These are phyloP conservation scores for Physcomitrium patens DNA, from an alignment of 225 moss, liverwort and hornwort genomes.

Conservation along the genomic window DNA sequence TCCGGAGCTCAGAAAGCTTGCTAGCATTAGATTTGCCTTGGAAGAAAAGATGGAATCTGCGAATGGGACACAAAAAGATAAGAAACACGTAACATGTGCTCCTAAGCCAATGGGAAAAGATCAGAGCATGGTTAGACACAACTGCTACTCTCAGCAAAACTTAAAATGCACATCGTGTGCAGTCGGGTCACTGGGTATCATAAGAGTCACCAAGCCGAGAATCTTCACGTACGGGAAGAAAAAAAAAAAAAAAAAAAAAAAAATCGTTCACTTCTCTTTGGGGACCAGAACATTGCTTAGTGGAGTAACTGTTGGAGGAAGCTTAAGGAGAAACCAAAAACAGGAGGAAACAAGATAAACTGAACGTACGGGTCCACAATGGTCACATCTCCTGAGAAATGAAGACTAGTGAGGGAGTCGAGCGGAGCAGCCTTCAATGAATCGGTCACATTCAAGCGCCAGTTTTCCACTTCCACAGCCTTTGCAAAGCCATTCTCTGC, in stretches of 20 bases:
- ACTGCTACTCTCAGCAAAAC: no score
- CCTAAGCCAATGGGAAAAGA: no score
- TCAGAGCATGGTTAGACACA: no score
- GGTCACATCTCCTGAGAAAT: conserved; percentile 57
- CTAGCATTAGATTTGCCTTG: conserved; percentile 33
- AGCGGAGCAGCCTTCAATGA: conserved; percentile 39
- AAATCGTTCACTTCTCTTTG: no score
- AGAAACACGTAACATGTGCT: not conserved
- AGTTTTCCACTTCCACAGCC: conserved; percentile 39
- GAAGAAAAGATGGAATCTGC: conserved; percentile 52
- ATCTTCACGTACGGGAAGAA: no score
- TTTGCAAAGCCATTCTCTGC: conserved; percentile 36
- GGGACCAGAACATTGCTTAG: not conserved
- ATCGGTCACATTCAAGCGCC: conserved; percentile 38
- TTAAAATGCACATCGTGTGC: no score
- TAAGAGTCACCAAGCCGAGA: no score
- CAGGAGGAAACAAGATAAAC: not conserved
- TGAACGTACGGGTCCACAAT: conserved; percentile 60
- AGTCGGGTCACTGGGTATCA: no score
- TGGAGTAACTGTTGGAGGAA: not conserved
- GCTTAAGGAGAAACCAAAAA: not conserved
- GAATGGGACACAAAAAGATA: not conserved
- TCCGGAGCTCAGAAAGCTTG: conserved; percentile 45
- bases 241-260: no score
- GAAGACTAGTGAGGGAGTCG: conserved; percentile 31